phyloP scores from a whole-genome alignment of 202 grass and related monocot genomes.

The Schoenoplectus triqueter region DNA sequence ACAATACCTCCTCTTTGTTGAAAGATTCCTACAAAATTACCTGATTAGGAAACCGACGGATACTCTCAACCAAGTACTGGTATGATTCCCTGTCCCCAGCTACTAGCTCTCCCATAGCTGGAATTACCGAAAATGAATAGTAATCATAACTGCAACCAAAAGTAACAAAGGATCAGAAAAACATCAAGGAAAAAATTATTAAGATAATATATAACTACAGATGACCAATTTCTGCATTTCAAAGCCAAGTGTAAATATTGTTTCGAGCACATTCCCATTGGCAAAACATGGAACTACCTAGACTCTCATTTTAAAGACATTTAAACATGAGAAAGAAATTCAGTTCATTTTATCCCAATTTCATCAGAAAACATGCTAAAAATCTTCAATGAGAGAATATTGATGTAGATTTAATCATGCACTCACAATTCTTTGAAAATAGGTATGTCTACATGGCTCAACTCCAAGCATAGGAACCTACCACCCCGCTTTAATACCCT shows the following conservation, averaged over 20 bases:
- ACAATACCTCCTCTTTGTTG: background rate
- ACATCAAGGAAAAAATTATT: background rate
- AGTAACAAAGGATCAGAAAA: conserved; percentile 1
- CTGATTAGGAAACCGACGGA: conserved; percentile 85
- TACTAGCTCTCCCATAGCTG: conserved; percentile 81
- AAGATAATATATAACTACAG: background rate
- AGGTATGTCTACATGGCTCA: conserved; percentile 82
- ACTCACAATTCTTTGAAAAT: conserved; percentile 90
- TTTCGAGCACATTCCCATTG: too few relatives aligned
- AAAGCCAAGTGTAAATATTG: too few relatives aligned
- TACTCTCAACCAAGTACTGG: conserved; percentile 96
- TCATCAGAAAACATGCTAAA: background rate
- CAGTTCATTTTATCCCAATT: background rate
- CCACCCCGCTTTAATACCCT: conserved; percentile 90
- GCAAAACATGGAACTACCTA: too few relatives aligned
- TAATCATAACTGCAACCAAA: conserved; percentile 66
- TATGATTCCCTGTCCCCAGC: conserved; percentile 83
- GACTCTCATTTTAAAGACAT: too few relatives aligned
- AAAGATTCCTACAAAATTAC: conserved; percentile 36
- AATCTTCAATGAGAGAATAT: conserved; percentile 10
- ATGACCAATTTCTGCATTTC: too few relatives aligned
- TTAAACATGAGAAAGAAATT: background rate
- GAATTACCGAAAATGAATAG: conserved; percentile 94
- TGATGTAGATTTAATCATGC: background rate
- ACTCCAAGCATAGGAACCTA: conserved; percentile 87